Evolutionary conservation across 106 monocot genomes (phyloP), one percentile per base, ranked within the genome.

Genomic region (Phalaenopsis equestris): DNA sequence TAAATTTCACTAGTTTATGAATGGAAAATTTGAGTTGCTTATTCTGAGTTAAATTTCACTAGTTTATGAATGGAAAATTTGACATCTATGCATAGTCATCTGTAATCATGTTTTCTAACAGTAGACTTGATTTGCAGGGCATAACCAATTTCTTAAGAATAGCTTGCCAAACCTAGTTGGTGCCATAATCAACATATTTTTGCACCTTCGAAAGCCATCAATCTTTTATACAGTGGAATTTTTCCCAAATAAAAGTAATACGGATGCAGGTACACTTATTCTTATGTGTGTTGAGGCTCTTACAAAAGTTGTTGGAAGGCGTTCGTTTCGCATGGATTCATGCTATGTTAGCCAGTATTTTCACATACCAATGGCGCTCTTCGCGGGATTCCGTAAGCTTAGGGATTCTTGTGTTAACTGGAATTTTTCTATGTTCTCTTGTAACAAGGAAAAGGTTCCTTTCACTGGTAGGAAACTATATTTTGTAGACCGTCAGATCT

Each of bases 281-380:
- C 90, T 94, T 81, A 92, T 91, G 94, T 98, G 94, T 82, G 58
- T 98, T 38, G 92, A 90, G 82, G 87, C 94, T 79, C 88, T 98
- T 47, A 91, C 91, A 48, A 86, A 87, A 78, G 80, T 98, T 78
- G 83, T 74, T 67, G 87, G 90, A 56, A 90, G 84, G 67, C 78
- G 83, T 82, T 84, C 90, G 67, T 85, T 86, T 77, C 81, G 78
- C 79, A 84, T 98, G 88, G 83, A 86, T 19, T 19, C 91, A 38
- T 84, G 81, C 58, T 84, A 89, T 75, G 84, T 92, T 41, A 81
- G 87, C 78, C 91, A 94, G 67, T 94, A 87, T 42, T 78, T 98
- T 78, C 87, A 89, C 77, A 74, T 94, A 43, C 94, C 98, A 38
- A 67, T 73, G 79, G 41, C 78, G 77, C 89, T 94, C 73, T 98